Percentiles rank a stretch among this genome's conserved stretches.
phyloP scores from a whole-genome alignment of 2,329 filamentous ascomycete species.

The Curvularia lunata region DNA sequence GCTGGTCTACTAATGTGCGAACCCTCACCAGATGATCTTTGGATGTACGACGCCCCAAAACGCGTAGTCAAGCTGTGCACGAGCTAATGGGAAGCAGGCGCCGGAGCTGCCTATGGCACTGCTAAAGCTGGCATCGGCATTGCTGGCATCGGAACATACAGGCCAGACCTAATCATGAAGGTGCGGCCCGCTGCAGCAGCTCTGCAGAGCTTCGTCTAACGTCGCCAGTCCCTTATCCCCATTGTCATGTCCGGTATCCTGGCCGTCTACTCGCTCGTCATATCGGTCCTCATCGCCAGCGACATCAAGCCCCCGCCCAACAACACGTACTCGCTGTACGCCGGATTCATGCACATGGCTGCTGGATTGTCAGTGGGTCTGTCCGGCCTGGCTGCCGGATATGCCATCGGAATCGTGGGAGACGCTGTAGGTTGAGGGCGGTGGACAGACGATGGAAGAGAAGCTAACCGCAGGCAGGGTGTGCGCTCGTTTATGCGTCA shows the following conservation, averaged over 20 bases:
- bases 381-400: conserved; percentile 50
- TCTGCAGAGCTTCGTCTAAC: conserved; percentile 29
- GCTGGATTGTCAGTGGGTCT: conserved; percentile 79
- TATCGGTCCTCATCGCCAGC: conserved; percentile 92
- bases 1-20: conserved; percentile 32
- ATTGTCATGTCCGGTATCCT: conserved; percentile 99
- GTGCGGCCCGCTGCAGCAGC: conserved; percentile 50
- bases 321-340: conserved; percentile 80
- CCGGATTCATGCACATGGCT: conserved; percentile 91
- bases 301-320: conserved; percentile 77
- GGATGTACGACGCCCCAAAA: conserved; percentile 66
- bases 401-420: conserved; percentile 90
- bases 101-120: conserved; percentile 84
- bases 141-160: conserved; percentile 81
- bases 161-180: conserved; percentile 92
- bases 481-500: conserved; percentile 97
- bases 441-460: background rate
- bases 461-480: conserved; percentile 56
- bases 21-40: conserved; percentile 69
- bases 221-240: conserved; percentile 75
- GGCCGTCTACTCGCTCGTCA: conserved; percentile 95
- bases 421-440: conserved; percentile 69
- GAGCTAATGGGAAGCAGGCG: conserved; percentile 54
- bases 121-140: conserved; percentile 90
- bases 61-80: conserved; percentile 4